phyloP scores from a whole-genome alignment of 2,329 filamentous ascomycete species.

The Pseudopyricularia cyperi region DNA sequence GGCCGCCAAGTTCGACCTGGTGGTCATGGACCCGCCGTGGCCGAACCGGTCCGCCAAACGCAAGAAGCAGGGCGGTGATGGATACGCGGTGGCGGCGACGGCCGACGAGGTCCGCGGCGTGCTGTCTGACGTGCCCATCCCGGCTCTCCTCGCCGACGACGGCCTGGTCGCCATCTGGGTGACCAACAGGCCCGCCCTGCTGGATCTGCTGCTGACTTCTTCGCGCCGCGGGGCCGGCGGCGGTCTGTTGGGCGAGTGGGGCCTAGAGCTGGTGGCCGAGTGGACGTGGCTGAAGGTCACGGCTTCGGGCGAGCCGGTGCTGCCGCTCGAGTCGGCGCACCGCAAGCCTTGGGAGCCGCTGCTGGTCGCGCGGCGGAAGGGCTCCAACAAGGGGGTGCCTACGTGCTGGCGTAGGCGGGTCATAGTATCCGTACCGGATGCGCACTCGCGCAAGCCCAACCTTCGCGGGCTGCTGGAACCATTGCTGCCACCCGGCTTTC shows the following conservation, averaged over 20 bases:
- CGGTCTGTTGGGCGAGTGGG: conserved; percentile 55
- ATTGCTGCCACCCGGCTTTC: conserved; percentile 35
- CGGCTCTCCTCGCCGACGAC: conserved; percentile 34
- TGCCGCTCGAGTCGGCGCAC: conserved; percentile 45
- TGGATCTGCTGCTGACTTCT: conserved; percentile 31
- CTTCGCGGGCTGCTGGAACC: conserved; percentile 46
- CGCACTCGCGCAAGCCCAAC: conserved; percentile 70
- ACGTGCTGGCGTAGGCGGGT: conserved; percentile 33
- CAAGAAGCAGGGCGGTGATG: conserved; percentile 20
- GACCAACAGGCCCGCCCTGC: conserved; percentile 54
- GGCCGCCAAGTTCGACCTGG: conserved; percentile 46
- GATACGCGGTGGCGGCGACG: neutral
- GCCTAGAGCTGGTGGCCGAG: conserved; percentile 50
- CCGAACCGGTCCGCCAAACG: conserved; percentile 62
- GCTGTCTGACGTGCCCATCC: conserved; percentile 42
- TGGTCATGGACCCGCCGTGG: conserved; percentile 71
- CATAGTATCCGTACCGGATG: conserved; percentile 57
- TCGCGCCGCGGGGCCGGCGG: conserved; percentile 12
- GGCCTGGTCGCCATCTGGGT: conserved; percentile 63
- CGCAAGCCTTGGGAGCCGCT: conserved; percentile 68
- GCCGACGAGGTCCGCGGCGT: conserved; percentile 24
- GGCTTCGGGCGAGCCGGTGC: conserved; percentile 48
- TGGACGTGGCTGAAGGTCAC: conserved; percentile 76
- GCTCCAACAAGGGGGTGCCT: conserved; percentile 17
- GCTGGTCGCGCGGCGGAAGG: conserved; percentile 40